Base-by-base conservation (phyloP, 805 yeast species). In the Spathaspora boniae region DNA sequence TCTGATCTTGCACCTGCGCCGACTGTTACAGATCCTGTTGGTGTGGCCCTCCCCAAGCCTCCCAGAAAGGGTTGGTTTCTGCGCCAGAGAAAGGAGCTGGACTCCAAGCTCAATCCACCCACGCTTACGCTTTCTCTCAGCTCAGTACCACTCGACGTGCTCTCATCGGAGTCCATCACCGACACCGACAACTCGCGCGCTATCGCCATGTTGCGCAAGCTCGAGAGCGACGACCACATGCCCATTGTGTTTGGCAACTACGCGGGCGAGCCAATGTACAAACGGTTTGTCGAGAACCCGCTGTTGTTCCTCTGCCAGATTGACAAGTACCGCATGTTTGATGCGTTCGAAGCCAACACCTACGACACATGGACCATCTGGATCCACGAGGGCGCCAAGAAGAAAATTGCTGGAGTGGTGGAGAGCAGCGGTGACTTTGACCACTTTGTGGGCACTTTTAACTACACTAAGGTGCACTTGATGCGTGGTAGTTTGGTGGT, bases 401-500 rank as follows among this genome's bases (percentile, higher is more conserved):
- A 34, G 16, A 33, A 33, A 19, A 17, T 36, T 9, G 20, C 7
- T 7, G 14, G 16, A 8, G 11, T 31, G 19, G 23, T 36, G 16
- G 31, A 36, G 19, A 26, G n/a, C 4, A 19, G 18, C 27, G n/a
- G 9, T 26, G 31, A 31, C n/a, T 31, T 36, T 6, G 12, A 14
- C 18, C 4, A 5, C 17, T 36, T 31, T 16, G 16, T 36, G 16
- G 23, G 23, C 9, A 26, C 15, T 2, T 29, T 19, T 26, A 11
- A 26, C 9, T 15, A 9, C 9, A 16, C 25, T 6, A 4, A 15
- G 9, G 34, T 23, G 18, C 11, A n/a, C 11, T 29, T 36, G 14
- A 36, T 36, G 36, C 27, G 31, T 15, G 14, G 26, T 20, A 17
- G 15, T 25, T 31, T 31, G 15, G 21, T 36, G 6, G 36, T 36